Evolutionary conservation across 2,329 filamentous ascomycete genomes (phyloP).

Genomic region (Tolypocladium ophioglossoides): DNA sequence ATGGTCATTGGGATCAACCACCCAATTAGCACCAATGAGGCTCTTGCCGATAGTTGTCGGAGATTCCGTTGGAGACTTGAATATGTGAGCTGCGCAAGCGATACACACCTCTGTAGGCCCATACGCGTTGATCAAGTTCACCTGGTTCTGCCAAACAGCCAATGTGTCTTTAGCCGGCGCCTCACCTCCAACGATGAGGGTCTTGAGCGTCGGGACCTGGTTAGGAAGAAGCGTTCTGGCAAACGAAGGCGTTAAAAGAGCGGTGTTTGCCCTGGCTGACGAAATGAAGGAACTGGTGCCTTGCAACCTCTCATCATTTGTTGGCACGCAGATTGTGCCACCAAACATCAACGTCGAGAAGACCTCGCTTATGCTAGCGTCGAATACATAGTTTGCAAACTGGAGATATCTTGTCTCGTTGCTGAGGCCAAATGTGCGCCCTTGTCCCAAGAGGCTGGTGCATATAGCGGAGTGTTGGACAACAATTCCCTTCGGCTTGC

Average conservation of each 20-base stretch:
- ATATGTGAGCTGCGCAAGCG: background rate
- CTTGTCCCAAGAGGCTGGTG: background rate
- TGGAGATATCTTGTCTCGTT: background rate
- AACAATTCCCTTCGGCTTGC: background rate
- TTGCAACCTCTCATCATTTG: slow-evolving; percentile 2
- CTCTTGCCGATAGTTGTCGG: slow-evolving; percentile 1
- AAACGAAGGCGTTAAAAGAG: slow-evolving; percentile 4
- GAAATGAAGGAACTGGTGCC: slow-evolving; percentile 2
- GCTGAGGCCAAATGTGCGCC: background rate
- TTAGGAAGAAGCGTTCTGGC: slow-evolving; percentile 1
- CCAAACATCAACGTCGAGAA: background rate
- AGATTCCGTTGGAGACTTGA: background rate
- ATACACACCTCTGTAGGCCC: slow-evolving; percentile 5
- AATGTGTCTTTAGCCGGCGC: slow-evolving; percentile 1
- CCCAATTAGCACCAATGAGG: background rate
- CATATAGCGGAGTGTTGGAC: background rate
- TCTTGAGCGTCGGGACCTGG: slow-evolving; percentile 1
- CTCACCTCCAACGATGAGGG: slow-evolving; percentile 4
- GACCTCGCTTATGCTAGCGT: background rate
- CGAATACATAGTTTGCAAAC: no score
- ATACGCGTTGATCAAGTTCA: slow-evolving; percentile 5
- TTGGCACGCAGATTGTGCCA: background rate
- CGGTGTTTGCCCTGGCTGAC: background rate
- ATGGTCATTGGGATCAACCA: slow-evolving; percentile 1
- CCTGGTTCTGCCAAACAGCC: slow-evolving; percentile 2